Evolutionary conservation across 495 filamentous ascomycete species (phyloP).

Genomic region (Platismatia glauca): DNA sequence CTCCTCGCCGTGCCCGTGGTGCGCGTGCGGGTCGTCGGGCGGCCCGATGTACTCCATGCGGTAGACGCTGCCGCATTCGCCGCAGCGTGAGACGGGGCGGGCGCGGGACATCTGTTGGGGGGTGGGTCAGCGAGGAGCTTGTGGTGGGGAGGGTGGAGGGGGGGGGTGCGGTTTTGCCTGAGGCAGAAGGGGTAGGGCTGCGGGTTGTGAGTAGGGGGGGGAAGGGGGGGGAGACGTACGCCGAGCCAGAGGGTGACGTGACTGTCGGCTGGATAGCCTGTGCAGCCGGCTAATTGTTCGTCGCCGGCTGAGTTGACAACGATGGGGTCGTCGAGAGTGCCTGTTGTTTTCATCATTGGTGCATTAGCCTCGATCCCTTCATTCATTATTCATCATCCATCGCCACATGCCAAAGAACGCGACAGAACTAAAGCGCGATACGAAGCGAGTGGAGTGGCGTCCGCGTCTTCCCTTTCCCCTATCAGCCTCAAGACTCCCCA

Average conservation of each 20-base stretch:
- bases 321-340: constrained; percentile 85
- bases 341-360: constrained; percentile 33
- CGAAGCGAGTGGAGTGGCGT: background rate
- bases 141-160: background rate
- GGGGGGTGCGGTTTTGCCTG: background rate
- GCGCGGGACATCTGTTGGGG: constrained; percentile 65
- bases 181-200: background rate
- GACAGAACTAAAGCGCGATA: background rate
- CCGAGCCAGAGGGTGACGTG: constrained; percentile 85
- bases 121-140: background rate
- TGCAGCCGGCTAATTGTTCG: constrained; percentile 96
- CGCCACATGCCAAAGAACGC: background rate
- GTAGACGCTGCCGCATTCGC: constrained; percentile 88
- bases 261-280: constrained; percentile 83
- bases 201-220: background rate
- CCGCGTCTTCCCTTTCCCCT: background rate
- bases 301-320: constrained; percentile 81
- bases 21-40: constrained; percentile 53
- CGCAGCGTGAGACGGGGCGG: constrained; percentile 85
- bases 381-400: background rate
- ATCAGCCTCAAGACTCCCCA: background rate
- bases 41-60: constrained; percentile 96
- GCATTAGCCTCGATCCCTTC: background rate
- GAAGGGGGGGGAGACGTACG: constrained; percentile 42
- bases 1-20: constrained; percentile 28